These are phyloP conservation scores for Diaporthe batatas DNA, from an alignment of 2,329 filamentous ascomycete species.

Conservation along the genomic window DNA sequence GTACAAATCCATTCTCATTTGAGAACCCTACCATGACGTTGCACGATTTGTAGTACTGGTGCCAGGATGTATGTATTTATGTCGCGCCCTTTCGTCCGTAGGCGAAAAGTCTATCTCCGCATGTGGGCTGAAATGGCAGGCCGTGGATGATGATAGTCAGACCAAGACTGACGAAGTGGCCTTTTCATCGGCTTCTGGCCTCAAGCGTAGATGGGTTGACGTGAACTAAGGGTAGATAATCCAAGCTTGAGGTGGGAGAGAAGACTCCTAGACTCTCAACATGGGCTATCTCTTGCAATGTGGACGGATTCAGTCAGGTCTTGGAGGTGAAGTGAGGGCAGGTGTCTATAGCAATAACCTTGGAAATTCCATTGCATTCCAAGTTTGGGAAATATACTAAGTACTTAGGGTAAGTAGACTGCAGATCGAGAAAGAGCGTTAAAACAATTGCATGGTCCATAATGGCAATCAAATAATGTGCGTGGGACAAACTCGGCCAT, in stretches of 20 bases:
- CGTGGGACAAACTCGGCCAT: too few relatives aligned
- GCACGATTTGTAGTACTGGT: slow-evolving; percentile 2
- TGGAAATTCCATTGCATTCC: not conserved
- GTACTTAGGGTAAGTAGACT: too few relatives aligned
- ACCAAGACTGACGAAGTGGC: not conserved
- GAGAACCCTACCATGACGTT: not conserved
- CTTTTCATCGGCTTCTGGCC: not conserved
- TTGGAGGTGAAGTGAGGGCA: not conserved
- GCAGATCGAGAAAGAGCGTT: not conserved
- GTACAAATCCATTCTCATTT: not conserved
- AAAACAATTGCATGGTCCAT: not conserved
- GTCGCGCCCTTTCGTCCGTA: not conserved
- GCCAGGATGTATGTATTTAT: not conserved
- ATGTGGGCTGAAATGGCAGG: not conserved
- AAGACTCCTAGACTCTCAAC: too few relatives aligned
- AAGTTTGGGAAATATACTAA: too few relatives aligned
- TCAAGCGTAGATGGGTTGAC: slow-evolving; percentile 3
- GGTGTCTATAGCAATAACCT: not conserved
- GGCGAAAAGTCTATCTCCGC: slow-evolving; percentile 5
- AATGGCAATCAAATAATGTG: not conserved
- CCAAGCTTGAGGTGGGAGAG: too few relatives aligned
- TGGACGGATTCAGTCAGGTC: too few relatives aligned
- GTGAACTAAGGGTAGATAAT: not conserved
- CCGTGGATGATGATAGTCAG: not conserved
- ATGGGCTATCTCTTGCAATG: not conserved